A percentile compares a stretch with the other conserved stretches of the same genome.
These are phyloP conservation scores for Plasmopara muralis DNA, from an alignment of 352 stramenopile genomes.

Conservation along the genomic window DNA sequence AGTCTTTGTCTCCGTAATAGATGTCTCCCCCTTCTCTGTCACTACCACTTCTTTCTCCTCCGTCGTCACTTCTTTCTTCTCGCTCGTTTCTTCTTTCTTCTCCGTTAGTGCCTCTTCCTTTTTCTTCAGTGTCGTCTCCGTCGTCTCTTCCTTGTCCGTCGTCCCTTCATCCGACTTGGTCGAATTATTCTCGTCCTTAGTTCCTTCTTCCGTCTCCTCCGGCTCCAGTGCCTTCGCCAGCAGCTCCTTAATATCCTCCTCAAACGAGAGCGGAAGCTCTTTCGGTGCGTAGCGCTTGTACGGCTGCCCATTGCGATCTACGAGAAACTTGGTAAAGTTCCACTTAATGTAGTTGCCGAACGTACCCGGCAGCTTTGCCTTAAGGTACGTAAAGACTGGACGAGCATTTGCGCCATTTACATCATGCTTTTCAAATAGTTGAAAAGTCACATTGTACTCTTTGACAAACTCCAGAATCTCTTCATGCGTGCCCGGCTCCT, in stretches of 20 bases:
- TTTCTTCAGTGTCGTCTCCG: conserved; percentile 7
- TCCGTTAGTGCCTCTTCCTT: conserved; percentile 18
- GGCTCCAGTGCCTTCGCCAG: conserved; percentile 25
- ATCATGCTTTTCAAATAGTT: conserved; percentile 75
- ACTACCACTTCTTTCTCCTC: neutral
- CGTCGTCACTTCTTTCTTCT: conserved; percentile 14
- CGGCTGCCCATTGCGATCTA: conserved; percentile 83
- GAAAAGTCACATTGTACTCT: conserved; percentile 41
- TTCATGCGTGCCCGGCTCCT: conserved; percentile 62
- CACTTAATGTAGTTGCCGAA: conserved; percentile 79
- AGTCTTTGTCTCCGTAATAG: conserved; percentile 11
- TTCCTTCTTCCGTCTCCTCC: conserved; percentile 21
- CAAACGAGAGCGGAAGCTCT: conserved; percentile 63
- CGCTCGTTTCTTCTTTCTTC: conserved; percentile 12
- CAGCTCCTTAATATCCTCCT: conserved; percentile 41
- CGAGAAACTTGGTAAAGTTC: conserved; percentile 90
- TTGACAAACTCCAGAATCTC: conserved; percentile 64
- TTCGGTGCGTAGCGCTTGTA: conserved; percentile 68
- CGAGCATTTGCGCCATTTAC: conserved; percentile 80
- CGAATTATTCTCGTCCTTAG: conserved; percentile 13
- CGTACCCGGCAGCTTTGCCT: conserved; percentile 57
- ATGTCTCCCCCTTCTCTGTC: conserved; percentile 8
- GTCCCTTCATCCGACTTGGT: conserved; percentile 14
- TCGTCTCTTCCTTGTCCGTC: conserved; percentile 8
- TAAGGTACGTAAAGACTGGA: conserved; percentile 83